phyloP scores from a whole-genome alignment of 2,329 filamentous ascomycete species.

The Massarina eburnea region DNA sequence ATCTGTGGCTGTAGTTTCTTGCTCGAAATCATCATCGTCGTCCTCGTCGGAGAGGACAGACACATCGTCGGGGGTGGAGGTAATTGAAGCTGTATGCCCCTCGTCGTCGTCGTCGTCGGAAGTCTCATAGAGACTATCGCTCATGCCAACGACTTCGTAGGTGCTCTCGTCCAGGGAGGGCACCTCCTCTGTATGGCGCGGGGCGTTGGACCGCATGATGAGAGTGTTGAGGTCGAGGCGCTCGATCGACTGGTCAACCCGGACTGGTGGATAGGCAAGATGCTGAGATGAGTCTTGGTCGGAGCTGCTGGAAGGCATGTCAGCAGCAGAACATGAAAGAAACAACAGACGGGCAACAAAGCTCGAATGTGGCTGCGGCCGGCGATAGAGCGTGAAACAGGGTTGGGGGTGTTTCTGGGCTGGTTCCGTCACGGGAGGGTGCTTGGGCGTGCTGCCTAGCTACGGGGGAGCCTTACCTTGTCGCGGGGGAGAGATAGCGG shows the following conservation, averaged over 20 bases:
- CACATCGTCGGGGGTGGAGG: slow-evolving; percentile 39
- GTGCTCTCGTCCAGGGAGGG: slow-evolving; percentile 40
- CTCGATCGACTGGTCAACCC: slow-evolving; percentile 32
- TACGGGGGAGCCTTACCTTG: slow-evolving; percentile 14
- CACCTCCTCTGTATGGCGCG: slow-evolving; percentile 26
- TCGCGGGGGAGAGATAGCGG: slow-evolving; percentile 15
- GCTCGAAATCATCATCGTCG: slow-evolving; percentile 25
- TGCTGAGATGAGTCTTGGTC: slow-evolving; percentile 26
- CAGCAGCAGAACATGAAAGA: slow-evolving; percentile 20
- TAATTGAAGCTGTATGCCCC: slow-evolving; percentile 40
- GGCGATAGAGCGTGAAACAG: slow-evolving; percentile 4
- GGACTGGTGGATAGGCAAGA: slow-evolving; percentile 35
- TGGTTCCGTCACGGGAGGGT: slow-evolving; percentile 5
- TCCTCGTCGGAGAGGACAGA: slow-evolving; percentile 33
- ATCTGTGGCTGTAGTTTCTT: slow-evolving; percentile 20
- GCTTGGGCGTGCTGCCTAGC: slow-evolving; percentile 22
- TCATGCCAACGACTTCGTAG: slow-evolving; percentile 33
- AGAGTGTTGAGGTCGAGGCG: slow-evolving; percentile 36
- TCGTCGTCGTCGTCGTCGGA: slow-evolving; percentile 45
- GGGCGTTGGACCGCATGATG: slow-evolving; percentile 37
- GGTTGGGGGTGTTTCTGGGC: neutral
- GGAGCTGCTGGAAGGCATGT: slow-evolving; percentile 33
- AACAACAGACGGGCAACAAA: slow-evolving; percentile 1
- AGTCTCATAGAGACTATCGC: slow-evolving; percentile 30
- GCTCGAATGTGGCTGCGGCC: slow-evolving; percentile 1